A percentile compares a stretch with the other conserved stretches of the same genome.
Conservation (phyloP, 345 rosid genomes). For the Geranium rotundifolium region DNA sequence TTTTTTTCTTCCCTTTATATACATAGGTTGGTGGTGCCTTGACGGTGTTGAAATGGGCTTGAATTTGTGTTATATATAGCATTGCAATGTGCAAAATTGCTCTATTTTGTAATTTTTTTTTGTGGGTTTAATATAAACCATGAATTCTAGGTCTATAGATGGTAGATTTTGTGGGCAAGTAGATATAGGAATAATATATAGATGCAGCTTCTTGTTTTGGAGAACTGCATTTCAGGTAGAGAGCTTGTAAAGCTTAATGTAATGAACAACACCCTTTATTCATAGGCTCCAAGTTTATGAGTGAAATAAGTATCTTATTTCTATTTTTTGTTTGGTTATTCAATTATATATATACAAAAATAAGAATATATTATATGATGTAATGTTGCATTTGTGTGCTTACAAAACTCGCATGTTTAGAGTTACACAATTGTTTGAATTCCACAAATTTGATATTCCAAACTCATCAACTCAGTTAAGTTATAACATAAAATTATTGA, state of each 20-base stretch:
- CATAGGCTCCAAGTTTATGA: too few species aligned
- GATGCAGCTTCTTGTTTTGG: slow-evolving; percentile 17
- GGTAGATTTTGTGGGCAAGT: slow-evolving; percentile 10
- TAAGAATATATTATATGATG: too few species aligned
- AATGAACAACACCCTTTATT: not conserved
- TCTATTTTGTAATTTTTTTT: not conserved
- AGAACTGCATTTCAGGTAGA: not conserved
- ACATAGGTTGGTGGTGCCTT: slow-evolving; percentile 2
- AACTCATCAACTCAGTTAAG: too few species aligned
- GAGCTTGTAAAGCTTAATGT: not conserved
- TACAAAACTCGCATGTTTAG: too few species aligned
- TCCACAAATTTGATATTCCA: too few species aligned
- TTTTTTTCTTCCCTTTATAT: not conserved
- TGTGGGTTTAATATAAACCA: not conserved
- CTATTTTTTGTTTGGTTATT: too few species aligned
- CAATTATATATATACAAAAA: too few species aligned
- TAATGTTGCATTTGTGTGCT: too few species aligned
- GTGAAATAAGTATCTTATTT: too few species aligned
- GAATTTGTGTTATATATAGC: slow-evolving; percentile 10
- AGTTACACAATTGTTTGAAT: too few species aligned
- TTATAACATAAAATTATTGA: too few species aligned
- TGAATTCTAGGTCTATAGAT: slow-evolving; percentile 7
- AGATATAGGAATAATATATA: slow-evolving; percentile 15
- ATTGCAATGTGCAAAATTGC: slow-evolving; percentile 17
- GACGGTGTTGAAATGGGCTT: not conserved